A percentile compares a stretch with the other conserved stretches of the same genome.
These are phyloP conservation scores for Ophiostoma tasmaniense DNA, from an alignment of 2,329 filamentous ascomycete species.

Conservation along the genomic window DNA sequence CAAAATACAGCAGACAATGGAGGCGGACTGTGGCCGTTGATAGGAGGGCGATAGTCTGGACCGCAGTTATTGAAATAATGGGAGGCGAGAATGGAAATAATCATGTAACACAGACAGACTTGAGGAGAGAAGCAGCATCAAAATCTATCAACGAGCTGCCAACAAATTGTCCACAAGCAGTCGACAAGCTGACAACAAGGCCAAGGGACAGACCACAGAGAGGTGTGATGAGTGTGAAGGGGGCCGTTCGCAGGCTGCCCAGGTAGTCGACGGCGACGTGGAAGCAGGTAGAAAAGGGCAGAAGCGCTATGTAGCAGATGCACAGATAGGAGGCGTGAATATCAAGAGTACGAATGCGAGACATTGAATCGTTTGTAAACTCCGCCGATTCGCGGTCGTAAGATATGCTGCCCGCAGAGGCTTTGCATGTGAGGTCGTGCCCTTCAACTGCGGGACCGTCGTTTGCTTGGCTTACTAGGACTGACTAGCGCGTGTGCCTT, in stretches of 20 bases:
- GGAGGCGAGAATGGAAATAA: not conserved
- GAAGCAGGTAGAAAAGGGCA: not conserved
- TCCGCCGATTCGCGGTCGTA: slow-evolving; percentile 1
- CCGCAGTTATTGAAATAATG: not conserved
- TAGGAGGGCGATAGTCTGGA: not conserved
- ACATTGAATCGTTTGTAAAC: not conserved
- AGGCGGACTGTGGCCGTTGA: not conserved
- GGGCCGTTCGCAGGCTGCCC: not conserved
- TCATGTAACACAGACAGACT: not conserved
- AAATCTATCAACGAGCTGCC: not conserved
- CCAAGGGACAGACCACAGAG: not conserved
- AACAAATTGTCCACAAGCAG: not conserved
- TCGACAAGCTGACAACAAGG: not conserved
- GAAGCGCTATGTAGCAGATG: slow-evolving; percentile 1
- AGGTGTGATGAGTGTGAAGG: not conserved
- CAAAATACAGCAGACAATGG: not conserved
- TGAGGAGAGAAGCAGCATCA: not conserved
- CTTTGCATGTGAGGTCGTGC: not conserved
- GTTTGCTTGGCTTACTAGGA: not conserved
- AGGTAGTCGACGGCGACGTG: not conserved
- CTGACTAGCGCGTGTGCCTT: not conserved
- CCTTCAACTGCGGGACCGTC: not conserved
- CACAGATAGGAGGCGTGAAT: not conserved
- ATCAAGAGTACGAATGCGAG: not conserved
- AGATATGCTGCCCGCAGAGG: not conserved